Evolutionary conservation across 75 land plant species (phyloP).

Genomic region (Chamaecyparis obtusa): DNA sequence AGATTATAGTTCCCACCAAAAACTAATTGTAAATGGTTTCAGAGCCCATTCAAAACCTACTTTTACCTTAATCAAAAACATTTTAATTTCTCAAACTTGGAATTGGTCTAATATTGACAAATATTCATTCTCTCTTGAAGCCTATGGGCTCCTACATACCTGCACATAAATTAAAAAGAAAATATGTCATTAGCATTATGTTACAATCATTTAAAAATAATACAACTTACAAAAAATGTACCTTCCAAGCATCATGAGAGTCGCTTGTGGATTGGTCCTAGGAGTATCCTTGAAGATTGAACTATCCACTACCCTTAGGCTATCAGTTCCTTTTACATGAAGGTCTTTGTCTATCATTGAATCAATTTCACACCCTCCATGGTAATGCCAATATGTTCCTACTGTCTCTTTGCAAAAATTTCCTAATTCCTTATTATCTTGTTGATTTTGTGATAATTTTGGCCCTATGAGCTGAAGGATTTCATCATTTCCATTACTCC

Average conservation of each 20-base stretch:
- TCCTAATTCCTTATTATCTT: constrained; percentile 29
- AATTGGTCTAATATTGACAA: too few species aligned
- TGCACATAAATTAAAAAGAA: neutral
- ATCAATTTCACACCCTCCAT: constrained; percentile 57
- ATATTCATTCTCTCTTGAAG: neutral
- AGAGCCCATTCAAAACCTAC: too few species aligned
- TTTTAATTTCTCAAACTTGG: too few species aligned
- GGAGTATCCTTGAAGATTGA: constrained; percentile 48
- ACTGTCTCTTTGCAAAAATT: constrained; percentile 57
- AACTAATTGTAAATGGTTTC: too few species aligned
- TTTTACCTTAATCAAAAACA: too few species aligned
- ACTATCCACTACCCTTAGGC: constrained; percentile 53
- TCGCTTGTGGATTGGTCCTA: constrained; percentile 77
- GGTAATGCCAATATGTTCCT: constrained; percentile 64
- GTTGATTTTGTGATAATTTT: constrained; percentile 21
- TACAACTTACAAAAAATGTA: neutral
- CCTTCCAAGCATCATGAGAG: constrained; percentile 83
- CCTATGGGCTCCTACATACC: neutral
- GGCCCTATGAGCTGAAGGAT: constrained; percentile 1
- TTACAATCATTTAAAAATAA: neutral
- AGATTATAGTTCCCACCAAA: too few species aligned
- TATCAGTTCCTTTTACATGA: constrained; percentile 48
- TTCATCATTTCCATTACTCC: neutral
- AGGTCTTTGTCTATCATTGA: constrained; percentile 34
- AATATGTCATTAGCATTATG: neutral